Conservation (phyloP, 2,329 filamentous ascomycete genomes). For the Trichophyton simii region DNA sequence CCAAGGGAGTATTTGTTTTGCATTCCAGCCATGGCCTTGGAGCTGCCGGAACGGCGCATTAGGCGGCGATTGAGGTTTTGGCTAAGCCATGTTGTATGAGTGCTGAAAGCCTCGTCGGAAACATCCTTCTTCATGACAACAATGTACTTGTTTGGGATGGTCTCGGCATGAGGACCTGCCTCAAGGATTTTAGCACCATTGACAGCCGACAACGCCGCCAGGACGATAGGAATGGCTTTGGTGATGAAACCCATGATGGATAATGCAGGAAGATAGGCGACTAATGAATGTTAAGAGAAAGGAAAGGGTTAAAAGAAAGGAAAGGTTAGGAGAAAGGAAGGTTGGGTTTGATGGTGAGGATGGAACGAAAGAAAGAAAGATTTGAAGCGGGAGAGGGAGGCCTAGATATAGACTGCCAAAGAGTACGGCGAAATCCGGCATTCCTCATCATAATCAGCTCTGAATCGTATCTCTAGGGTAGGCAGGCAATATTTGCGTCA, state of each 20-base stretch:
- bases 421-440: not conserved
- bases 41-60: not conserved
- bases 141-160: constrained; percentile 8
- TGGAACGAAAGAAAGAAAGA: not conserved
- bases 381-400: not conserved
- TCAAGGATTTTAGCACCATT: constrained; percentile 7
- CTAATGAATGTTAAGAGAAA: not conserved
- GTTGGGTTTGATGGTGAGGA: not conserved
- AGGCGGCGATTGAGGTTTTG: not conserved
- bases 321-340: not conserved
- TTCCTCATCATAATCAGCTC: not conserved
- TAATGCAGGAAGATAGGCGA: not conserved
- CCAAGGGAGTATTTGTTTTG: constrained; percentile 6
- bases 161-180: not conserved
- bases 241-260: constrained; percentile 6
- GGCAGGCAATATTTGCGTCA: not conserved
- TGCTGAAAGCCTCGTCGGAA: constrained; percentile 1
- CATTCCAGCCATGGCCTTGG: constrained; percentile 5
- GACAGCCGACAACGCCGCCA: constrained; percentile 6
- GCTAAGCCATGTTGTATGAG: constrained; percentile 5
- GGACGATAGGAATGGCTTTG: constrained; percentile 4
- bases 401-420: not conserved
- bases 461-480: not conserved
- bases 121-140: constrained; percentile 9
- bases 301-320: not conserved